A percentile compares a stretch with the other conserved stretches of the same genome.
Conservation (phyloP, 2,329 filamentous ascomycete genomes). For the Coniochaeta pulveracea region DNA sequence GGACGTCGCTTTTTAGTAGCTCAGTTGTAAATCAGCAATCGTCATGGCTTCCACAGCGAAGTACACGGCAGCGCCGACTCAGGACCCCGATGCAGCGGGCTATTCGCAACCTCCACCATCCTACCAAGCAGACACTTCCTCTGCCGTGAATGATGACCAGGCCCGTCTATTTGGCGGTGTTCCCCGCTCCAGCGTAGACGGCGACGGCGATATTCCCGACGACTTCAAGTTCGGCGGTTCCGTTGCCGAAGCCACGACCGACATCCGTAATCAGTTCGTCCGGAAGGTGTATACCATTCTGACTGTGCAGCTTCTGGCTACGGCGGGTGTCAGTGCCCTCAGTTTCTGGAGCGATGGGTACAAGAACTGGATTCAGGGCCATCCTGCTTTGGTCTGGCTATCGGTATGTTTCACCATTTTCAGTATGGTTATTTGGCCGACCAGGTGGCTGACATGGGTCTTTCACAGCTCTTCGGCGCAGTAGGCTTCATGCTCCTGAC, state of each 20-base stretch:
- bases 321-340: constrained; percentile 66
- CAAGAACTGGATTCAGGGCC: constrained; percentile 74
- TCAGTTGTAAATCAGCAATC: too few relatives aligned
- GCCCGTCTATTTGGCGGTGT: constrained; percentile 51
- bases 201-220: constrained; percentile 87
- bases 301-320: constrained; percentile 85
- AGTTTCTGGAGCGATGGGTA: constrained; percentile 78
- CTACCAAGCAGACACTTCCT: constrained; percentile 48
- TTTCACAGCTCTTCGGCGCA: constrained; percentile 57
- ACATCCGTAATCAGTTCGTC: constrained; percentile 93
- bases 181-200: constrained; percentile 74
- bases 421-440: background rate
- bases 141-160: constrained; percentile 40
- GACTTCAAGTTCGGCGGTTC: constrained; percentile 98
- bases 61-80: constrained; percentile 73
- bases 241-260: constrained; percentile 85
- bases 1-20: too few relatives aligned
- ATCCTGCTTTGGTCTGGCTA: constrained; percentile 75
- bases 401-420: constrained; percentile 39
- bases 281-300: constrained; percentile 97
- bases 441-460: background rate
- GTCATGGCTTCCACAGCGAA: constrained; percentile 49
- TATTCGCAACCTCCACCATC: constrained; percentile 75
- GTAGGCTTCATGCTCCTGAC: constrained; percentile 79
- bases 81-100: constrained; percentile 63